These are phyloP conservation scores for Macadamia integrifolia DNA, from an alignment of 164 flowering plant genomes.

Conservation along the genomic window DNA sequence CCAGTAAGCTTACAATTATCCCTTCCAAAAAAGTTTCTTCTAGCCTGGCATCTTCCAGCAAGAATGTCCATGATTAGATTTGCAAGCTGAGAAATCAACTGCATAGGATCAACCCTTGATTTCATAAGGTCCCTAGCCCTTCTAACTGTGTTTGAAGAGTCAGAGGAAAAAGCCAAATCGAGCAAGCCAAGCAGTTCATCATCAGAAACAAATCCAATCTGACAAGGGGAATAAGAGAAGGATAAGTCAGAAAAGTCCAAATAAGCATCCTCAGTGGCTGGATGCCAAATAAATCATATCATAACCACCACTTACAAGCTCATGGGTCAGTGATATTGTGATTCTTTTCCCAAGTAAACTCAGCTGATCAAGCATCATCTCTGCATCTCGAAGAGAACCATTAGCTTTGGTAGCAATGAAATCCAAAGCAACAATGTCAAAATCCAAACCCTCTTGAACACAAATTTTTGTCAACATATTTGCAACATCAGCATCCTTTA, in stretches of 20 bases:
- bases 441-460: constrained; percentile 57
- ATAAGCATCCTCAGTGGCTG: background rate
- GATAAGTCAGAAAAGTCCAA: background rate
- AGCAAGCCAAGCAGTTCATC: constrained; percentile 85
- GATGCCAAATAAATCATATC: background rate
- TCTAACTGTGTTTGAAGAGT: constrained; percentile 80
- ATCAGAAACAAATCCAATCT: constrained; percentile 85
- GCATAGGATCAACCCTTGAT: constrained; percentile 89
- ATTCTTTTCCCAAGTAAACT: constrained; percentile 82
- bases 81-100: constrained; percentile 84
- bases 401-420: constrained; percentile 70
- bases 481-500: constrained; percentile 62
- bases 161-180: constrained; percentile 82
- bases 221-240: constrained; percentile 17
- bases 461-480: constrained; percentile 49
- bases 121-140: constrained; percentile 90
- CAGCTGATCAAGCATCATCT: constrained; percentile 90
- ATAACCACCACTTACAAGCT: constrained; percentile 57
- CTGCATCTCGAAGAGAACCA: constrained; percentile 95
- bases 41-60: constrained; percentile 54
- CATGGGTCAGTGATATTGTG: constrained; percentile 58
- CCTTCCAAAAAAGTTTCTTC: constrained; percentile 38
- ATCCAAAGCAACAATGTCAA: constrained; percentile 62
- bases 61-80: constrained; percentile 93
- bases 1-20: constrained; percentile 51